These are phyloP conservation scores for Thermothelomyces thermophilus DNA, from an alignment of 2,329 filamentous ascomycete species.

Conservation along the genomic window DNA sequence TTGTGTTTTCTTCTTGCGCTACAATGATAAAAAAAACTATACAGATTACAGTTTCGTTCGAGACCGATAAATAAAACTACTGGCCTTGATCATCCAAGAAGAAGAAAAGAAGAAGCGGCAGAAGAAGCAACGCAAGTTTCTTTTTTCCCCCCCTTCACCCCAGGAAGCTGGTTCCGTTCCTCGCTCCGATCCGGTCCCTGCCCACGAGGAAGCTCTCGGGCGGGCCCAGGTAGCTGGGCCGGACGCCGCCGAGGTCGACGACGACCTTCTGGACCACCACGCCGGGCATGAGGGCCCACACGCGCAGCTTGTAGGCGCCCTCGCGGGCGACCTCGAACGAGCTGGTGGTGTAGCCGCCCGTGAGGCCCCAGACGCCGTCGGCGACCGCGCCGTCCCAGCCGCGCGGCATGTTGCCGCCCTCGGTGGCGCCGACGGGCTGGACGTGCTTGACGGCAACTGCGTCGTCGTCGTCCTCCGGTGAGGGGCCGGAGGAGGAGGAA, in stretches of 20 bases:
- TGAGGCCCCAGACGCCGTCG: constrained; percentile 41
- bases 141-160: constrained; percentile 21
- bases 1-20: no score
- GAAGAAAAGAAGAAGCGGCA: no score
- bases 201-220: constrained; percentile 48
- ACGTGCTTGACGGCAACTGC: constrained; percentile 32
- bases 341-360: constrained; percentile 40
- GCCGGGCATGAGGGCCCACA: constrained; percentile 47
- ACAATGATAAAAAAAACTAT: no score
- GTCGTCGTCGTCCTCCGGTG: no score
- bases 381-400: constrained; percentile 40
- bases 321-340: constrained; percentile 35
- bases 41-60: no score
- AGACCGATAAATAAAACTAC: no score
- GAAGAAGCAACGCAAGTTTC: no score
- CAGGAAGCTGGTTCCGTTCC: constrained; percentile 35
- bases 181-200: constrained; percentile 32
- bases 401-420: constrained; percentile 35
- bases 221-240: constrained; percentile 49
- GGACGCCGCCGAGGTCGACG: constrained; percentile 48
- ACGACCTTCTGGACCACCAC: constrained; percentile 52
- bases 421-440: constrained; percentile 36
- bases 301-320: constrained; percentile 42
- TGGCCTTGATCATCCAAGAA: no score
- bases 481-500: not conserved